Base-by-base conservation (phyloP, 495 filamentous ascomycete species). In the Clavariopsis aquatica region DNA sequence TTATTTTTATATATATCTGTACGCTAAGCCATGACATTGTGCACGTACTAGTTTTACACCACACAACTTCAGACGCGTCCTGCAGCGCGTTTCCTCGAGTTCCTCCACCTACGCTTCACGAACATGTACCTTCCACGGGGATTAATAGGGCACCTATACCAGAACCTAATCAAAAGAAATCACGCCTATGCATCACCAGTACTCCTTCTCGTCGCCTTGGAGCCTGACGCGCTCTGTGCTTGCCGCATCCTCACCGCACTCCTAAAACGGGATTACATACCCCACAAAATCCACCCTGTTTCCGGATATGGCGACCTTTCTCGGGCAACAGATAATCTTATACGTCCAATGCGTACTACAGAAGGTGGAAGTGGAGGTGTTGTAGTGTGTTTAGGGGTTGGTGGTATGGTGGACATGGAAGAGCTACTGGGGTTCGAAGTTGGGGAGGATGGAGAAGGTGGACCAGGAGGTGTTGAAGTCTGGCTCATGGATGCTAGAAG, bases 281-380 rank as follows among this genome's bases (percentile, higher is more conserved):
- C 88, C n/a, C 93, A 98, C 78, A 97, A 96, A 80, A 96, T 98
- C 64, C 90, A 96, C 69, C 94, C 95, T 4, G 87, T 98, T 36
- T 84, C 89, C 17, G 94, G 94, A 31, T 97, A 97, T 86, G 87
- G 85, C 65, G 94, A 98, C 71, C 87, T 98, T 38, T 80, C 89
- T 70, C 84, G 85, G 69, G 85, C 85, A 27, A 91, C 91, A 28
- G 80, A 84, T 72, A 86, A 91, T 64, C 80, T 94, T 52, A 85
- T 96, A 57, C 80, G 78, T 51, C 91, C 90, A 9, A 93, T 96
- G 91, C 89, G 87, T 78, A 87, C 86, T 72, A 83, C 82, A 28
- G 80, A 88, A 62, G 92, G 92, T 10, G 92, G 92, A 3, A 85
- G 81, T 47, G 92, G 92, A 38, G 92, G 92, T 19, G 81, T 96